phyloP scores from a whole-genome alignment of 1,139 yeast genomes.

The Kodamaea alishanica region DNA sequence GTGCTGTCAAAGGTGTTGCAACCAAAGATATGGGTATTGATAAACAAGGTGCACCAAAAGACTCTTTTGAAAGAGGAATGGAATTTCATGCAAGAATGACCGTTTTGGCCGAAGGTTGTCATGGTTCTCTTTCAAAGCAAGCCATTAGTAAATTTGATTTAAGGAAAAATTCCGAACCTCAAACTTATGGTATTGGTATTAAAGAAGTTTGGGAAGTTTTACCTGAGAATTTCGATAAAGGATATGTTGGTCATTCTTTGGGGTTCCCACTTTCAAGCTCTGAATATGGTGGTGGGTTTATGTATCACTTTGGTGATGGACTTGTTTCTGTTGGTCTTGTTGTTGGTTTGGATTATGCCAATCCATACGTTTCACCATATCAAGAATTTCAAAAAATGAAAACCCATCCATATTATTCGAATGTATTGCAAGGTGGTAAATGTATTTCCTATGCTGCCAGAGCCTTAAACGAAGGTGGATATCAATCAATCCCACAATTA shows the following conservation, averaged over 20 bases:
- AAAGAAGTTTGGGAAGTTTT: constrained; percentile 98
- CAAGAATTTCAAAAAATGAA: constrained; percentile 95
- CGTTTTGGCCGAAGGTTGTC: constrained; percentile 94
- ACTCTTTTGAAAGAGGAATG: constrained; percentile 89
- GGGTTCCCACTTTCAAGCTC: constrained; percentile 79
- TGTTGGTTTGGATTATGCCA: constrained; percentile 85
- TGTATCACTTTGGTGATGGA: constrained; percentile 94
- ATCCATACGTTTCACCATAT: constrained; percentile 93
- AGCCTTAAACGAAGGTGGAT: constrained; percentile 94
- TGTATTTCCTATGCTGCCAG: constrained; percentile 94
- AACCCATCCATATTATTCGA: constrained; percentile 79
- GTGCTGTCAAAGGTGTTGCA: constrained; percentile 79
- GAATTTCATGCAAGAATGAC: constrained; percentile 89
- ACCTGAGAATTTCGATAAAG: constrained; percentile 75
- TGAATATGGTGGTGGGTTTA: constrained; percentile 94
- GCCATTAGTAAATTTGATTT: constrained; percentile 65
- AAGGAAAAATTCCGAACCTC: constrained; percentile 65
- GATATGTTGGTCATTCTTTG: constrained; percentile 81
- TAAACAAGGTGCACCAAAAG: constrained; percentile 71
- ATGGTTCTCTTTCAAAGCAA: constrained; percentile 84
- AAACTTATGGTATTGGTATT: constrained; percentile 91
- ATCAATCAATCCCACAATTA: constrained; percentile 83
- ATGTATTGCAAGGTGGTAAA: constrained; percentile 79
- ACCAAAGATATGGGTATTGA: constrained; percentile 89
- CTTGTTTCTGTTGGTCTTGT: constrained; percentile 87